Conservation (phyloP, 2,329 filamentous ascomycete genomes). For the Fusarium sarcochroum region DNA sequence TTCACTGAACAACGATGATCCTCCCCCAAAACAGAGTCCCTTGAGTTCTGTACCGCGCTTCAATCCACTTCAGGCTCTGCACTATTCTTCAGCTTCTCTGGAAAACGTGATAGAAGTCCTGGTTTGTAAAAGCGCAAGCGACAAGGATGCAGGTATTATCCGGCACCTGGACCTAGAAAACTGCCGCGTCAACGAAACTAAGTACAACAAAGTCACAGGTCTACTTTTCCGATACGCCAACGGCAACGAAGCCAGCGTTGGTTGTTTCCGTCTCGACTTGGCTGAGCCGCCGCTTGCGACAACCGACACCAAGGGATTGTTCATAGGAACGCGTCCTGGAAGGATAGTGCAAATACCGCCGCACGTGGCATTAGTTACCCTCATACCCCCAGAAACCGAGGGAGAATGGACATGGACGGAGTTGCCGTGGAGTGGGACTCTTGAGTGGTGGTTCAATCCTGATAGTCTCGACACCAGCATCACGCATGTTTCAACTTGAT, state of each 20-base stretch:
- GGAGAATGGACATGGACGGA: constrained; percentile 1
- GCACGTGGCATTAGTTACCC: not conserved
- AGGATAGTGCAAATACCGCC: not conserved
- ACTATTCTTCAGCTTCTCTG: constrained; percentile 5
- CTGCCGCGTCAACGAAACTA: not conserved
- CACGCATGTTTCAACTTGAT: not conserved
- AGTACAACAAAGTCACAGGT: constrained; percentile 2
- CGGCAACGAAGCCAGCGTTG: constrained; percentile 11
- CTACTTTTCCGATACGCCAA: constrained; percentile 1
- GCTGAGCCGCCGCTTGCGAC: not conserved
- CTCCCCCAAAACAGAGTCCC: not conserved
- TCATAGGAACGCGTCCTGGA: not conserved
- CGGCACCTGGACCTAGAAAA: not conserved
- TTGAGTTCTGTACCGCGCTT: not conserved
- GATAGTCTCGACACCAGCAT: constrained; percentile 10
- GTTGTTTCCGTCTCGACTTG: constrained; percentile 16
- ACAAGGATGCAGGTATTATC: not conserved
- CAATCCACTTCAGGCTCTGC: not conserved
- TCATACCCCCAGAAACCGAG: fast-evolving
- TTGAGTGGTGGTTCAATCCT: constrained; percentile 32
- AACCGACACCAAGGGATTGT: not conserved
- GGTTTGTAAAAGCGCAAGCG: not conserved
- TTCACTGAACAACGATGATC: fast-evolving
- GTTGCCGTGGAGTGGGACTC: constrained; percentile 9
- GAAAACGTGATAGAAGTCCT: not conserved